Conservation (phyloP, 169 alveolate genomes). For the Eimeria praecox region DNA sequence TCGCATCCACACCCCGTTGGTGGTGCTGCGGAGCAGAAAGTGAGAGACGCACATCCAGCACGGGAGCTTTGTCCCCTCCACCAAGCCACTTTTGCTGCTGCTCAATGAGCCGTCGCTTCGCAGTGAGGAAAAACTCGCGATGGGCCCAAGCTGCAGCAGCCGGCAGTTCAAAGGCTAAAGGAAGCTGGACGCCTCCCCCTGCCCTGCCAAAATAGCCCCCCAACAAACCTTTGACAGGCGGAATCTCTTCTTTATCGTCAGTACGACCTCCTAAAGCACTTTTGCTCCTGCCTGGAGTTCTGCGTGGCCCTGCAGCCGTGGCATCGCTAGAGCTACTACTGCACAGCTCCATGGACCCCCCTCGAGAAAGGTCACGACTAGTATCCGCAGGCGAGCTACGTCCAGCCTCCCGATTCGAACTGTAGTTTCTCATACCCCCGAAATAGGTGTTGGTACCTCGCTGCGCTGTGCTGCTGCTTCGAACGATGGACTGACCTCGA, state of each 20-base stretch:
- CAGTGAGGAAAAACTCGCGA: slow-evolving; percentile 64
- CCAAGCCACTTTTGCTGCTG: slow-evolving; percentile 78
- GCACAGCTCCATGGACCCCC: slow-evolving; percentile 49
- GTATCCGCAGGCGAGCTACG: slow-evolving; percentile 6
- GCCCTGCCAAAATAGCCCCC: slow-evolving; percentile 74
- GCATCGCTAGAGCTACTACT: slow-evolving; percentile 28
- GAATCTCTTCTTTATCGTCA: neutral
- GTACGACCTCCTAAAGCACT: slow-evolving; percentile 19
- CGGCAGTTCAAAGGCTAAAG: slow-evolving; percentile 68
- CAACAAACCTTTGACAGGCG: slow-evolving; percentile 19
- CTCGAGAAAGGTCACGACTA: slow-evolving; percentile 23
- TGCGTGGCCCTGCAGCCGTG: slow-evolving; percentile 35
- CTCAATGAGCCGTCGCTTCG: slow-evolving; percentile 75
- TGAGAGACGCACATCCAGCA: slow-evolving; percentile 66
- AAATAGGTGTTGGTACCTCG: neutral
- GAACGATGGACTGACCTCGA: neutral
- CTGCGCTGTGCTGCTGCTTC: slow-evolving; percentile 14
- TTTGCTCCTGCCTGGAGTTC: neutral
- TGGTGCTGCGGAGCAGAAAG: slow-evolving; percentile 64
- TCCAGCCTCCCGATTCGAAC: neutral
- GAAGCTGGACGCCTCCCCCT: slow-evolving; percentile 74
- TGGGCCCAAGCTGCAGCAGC: slow-evolving; percentile 79
- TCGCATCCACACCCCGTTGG: slow-evolving; percentile 74
- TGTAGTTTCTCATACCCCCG: neutral
- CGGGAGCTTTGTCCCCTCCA: slow-evolving; percentile 76